Percentiles rank a stretch among this genome's conserved stretches.
phyloP scores from a whole-genome alignment of 2,329 filamentous ascomycete genomes.

The Colletotrichum cuscutae region DNA sequence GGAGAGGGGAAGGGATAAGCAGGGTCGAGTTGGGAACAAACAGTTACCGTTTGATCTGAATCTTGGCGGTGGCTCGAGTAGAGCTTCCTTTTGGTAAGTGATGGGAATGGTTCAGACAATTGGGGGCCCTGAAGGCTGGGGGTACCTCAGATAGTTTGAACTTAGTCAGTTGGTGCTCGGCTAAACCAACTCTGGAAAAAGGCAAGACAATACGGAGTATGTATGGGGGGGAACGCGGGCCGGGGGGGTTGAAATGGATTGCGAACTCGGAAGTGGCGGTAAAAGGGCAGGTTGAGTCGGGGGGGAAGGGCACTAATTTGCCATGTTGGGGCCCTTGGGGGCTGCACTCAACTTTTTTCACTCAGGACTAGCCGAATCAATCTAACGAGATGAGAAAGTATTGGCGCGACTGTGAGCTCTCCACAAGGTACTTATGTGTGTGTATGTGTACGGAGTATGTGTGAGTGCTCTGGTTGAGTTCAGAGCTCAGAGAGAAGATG shows the following conservation, averaged over 20 bases:
- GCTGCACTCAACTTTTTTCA: not conserved
- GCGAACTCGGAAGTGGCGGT: not conserved
- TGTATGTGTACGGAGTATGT: not conserved
- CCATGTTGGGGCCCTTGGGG: not conserved
- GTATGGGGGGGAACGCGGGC: no score
- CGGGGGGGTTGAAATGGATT: not conserved
- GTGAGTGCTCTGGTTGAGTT: not conserved
- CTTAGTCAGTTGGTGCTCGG: constrained; percentile 22
- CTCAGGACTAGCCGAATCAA: not conserved
- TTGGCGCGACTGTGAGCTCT: not conserved
- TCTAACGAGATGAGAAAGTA: constrained; percentile 1
- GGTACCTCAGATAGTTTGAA: not conserved
- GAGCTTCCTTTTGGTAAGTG: constrained; percentile 13
- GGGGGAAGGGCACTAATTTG: not conserved
- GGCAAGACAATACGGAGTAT: not conserved
- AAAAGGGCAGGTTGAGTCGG: constrained; percentile 4
- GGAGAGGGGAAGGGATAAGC: constrained; percentile 1
- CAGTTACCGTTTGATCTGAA: constrained; percentile 29
- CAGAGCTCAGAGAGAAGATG: not conserved
- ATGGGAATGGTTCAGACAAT: constrained; percentile 1
- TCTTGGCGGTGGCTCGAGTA: constrained; percentile 26
- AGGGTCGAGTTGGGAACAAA: constrained; percentile 1
- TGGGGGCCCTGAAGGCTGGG: not conserved
- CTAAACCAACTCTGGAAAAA: not conserved
- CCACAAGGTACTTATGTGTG: not conserved